A percentile compares a stretch with the other conserved stretches of the same genome.
Conservation (phyloP, 2,329 filamentous ascomycete species). For the Ophiostoma australiae region DNA sequence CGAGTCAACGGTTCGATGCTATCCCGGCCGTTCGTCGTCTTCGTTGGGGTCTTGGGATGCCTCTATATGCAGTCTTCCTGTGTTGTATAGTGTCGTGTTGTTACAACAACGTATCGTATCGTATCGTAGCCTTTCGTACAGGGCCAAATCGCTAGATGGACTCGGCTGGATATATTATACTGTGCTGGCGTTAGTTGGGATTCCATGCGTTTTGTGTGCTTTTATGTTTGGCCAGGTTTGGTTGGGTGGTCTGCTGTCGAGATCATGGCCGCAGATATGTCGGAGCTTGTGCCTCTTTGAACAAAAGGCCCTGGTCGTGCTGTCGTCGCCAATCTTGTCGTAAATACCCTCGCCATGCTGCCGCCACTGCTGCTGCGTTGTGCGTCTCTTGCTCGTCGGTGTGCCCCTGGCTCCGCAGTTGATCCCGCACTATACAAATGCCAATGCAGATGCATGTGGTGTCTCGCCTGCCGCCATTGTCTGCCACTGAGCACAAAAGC, state of each 20-base stretch:
- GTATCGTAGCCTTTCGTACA: conserved; percentile 19
- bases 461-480: background rate
- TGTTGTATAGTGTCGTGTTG: conserved; percentile 27
- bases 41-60: conserved; percentile 11
- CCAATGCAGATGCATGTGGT: conserved; percentile 9
- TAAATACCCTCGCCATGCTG: background rate
- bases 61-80: conserved; percentile 15
- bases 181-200: conserved; percentile 17
- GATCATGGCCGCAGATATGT: background rate
- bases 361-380: background rate
- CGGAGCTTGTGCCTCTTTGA: background rate
- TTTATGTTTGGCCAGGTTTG: background rate
- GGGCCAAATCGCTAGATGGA: conserved; percentile 19
- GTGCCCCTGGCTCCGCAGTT: background rate
- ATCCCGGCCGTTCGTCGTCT: conserved; percentile 4
- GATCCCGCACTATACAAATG: background rate
- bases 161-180: conserved; percentile 24
- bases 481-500: background rate
- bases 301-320: background rate
- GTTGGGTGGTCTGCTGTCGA: background rate
- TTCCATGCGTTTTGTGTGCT: background rate
- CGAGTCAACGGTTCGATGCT: background rate
- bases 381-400: background rate
- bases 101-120: conserved; percentile 29
- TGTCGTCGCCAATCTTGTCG: background rate